Evolutionary conservation across 371 early-diverging fungal genomes (phyloP).

Genomic region (Pancytospora philotis): DNA sequence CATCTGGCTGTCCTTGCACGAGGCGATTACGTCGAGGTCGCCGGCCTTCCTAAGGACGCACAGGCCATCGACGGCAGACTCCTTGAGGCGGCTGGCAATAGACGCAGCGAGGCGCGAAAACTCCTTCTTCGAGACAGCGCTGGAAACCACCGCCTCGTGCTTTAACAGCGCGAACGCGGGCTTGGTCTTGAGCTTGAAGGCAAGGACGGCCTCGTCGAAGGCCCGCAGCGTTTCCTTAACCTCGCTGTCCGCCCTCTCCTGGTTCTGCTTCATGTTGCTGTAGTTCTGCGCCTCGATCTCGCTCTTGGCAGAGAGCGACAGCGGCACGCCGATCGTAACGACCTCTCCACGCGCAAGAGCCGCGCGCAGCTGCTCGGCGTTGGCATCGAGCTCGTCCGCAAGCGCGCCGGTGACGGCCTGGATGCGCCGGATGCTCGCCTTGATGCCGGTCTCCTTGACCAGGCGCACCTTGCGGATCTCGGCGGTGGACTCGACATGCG

Average conservation of each 20-base stretch:
- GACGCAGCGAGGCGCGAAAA: too few species aligned
- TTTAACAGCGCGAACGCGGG: too few species aligned
- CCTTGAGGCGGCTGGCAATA: too few species aligned
- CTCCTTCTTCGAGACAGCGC: too few species aligned
- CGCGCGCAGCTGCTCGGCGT: conserved; percentile 24
- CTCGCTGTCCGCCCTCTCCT: background rate
- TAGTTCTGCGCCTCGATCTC: conserved; percentile 27
- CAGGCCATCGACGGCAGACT: too few species aligned
- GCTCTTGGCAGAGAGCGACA: conserved; percentile 26
- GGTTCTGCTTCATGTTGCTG: conserved; percentile 23
- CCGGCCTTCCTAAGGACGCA: too few species aligned
- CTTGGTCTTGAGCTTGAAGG: conserved; percentile 7
- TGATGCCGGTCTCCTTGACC: conserved; percentile 78
- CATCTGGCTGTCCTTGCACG: too few species aligned
- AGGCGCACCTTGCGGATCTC: conserved; percentile 78
- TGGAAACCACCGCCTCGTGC: too few species aligned
- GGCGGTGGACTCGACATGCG: conserved; percentile 79
- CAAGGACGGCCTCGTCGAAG: background rate
- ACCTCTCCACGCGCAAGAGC: conserved; percentile 22
- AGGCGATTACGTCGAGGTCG: too few species aligned
- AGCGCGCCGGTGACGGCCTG: conserved; percentile 76
- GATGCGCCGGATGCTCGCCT: conserved; percentile 90
- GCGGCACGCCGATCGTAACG: conserved; percentile 20
- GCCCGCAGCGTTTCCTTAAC: background rate
- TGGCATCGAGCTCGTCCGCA: conserved; percentile 45